Percentiles rank a stretch among this genome's conserved stretches.
Conservation (phyloP, 352 stramenopile genomes). For the Phytophthora meadii region DNA sequence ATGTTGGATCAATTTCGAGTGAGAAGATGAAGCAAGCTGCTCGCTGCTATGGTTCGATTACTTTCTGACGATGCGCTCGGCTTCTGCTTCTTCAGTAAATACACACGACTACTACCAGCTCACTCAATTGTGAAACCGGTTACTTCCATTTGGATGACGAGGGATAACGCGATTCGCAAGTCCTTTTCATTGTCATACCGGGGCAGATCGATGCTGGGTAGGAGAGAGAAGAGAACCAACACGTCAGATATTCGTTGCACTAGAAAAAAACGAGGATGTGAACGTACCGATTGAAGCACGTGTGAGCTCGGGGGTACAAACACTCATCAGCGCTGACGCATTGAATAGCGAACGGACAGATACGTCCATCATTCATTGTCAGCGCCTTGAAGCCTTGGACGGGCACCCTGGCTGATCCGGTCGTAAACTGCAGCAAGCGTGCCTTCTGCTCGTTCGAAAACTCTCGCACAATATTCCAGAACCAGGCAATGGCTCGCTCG, state of each 20-base stretch:
- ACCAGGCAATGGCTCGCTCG: conserved; percentile 95
- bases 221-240: conserved; percentile 12
- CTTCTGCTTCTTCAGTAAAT: conserved; percentile 36
- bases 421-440: conserved; percentile 98
- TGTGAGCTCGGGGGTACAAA: conserved; percentile 85
- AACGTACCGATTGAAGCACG: conserved; percentile 87
- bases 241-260: neutral
- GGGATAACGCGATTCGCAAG: conserved; percentile 75
- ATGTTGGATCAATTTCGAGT: too few species aligned
- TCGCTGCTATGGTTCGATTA: conserved; percentile 38
- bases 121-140: conserved; percentile 89
- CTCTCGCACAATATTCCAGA: conserved; percentile 96
- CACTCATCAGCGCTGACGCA: conserved; percentile 83
- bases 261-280: neutral
- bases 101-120: conserved; percentile 33
- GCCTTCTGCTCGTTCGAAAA: conserved; percentile 96
- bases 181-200: conserved; percentile 82
- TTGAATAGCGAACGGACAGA: conserved; percentile 89
- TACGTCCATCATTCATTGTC: conserved; percentile 89
- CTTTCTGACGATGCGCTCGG: conserved; percentile 22
- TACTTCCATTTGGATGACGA: conserved; percentile 90
- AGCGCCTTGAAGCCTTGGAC: conserved; percentile 89
- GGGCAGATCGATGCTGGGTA: conserved; percentile 74
- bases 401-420: conserved; percentile 95
- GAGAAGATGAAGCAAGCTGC: conserved; percentile 25